Evolutionary conservation across 2,329 filamentous ascomycete species (phyloP).

Genomic region (Aspergillus pseudotamarii): DNA sequence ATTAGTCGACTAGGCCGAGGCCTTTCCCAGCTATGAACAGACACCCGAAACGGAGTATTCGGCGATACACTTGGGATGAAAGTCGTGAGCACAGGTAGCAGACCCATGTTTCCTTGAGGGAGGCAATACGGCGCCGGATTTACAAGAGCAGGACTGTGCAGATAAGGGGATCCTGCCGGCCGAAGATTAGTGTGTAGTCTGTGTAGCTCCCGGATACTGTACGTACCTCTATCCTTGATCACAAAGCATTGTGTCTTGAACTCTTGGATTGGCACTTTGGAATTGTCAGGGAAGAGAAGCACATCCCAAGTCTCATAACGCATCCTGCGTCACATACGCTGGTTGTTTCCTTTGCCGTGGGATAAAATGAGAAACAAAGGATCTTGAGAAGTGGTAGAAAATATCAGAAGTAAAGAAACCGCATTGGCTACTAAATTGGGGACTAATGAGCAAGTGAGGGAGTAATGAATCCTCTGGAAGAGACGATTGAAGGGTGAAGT

Average conservation of each 20-base stretch:
- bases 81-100: conserved; percentile 68
- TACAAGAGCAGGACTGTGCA: conserved; percentile 49
- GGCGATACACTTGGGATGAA: conserved; percentile 68
- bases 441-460: conserved; percentile 8
- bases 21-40: conserved; percentile 72
- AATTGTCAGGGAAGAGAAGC: conserved; percentile 72
- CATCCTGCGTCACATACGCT: conserved; percentile 56
- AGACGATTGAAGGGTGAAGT: conserved; percentile 3
- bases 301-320: conserved; percentile 87
- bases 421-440: not conserved
- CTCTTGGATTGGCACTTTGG: conserved; percentile 74
- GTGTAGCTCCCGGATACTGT: conserved; percentile 17
- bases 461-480: conserved; percentile 6
- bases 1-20: conserved; percentile 63
- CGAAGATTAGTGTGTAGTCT: conserved; percentile 3
- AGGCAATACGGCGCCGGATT: conserved; percentile 28
- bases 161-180: conserved; percentile 55
- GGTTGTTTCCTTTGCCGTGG: conserved; percentile 30
- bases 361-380: conserved; percentile 34
- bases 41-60: conserved; percentile 68
- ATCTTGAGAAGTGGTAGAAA: conserved; percentile 18
- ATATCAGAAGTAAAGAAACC: conserved; percentile 24
- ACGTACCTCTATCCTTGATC: conserved; percentile 53
- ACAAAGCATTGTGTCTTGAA: conserved; percentile 79
- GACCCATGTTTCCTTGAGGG: conserved; percentile 31